Evolutionary conservation across 2,329 filamentous ascomycete genomes (phyloP).

Genomic region (Beauveria sp.): DNA sequence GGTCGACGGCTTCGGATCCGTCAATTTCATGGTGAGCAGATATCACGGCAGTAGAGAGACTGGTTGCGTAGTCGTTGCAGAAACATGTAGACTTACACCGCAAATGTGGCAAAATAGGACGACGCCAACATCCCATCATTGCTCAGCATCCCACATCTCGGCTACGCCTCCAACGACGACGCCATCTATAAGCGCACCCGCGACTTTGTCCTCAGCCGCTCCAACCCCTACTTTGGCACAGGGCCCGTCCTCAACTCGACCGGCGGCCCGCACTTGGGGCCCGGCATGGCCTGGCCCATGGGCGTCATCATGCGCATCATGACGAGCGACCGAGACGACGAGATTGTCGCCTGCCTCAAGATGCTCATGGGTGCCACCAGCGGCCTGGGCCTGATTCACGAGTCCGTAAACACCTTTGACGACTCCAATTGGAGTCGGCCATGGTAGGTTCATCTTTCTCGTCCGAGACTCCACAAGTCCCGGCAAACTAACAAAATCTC

Average conservation of each 20-base stretch:
- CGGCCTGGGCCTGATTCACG: slow-evolving; percentile 70
- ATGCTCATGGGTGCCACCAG: slow-evolving; percentile 62
- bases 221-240: slow-evolving; percentile 65
- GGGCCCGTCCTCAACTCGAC: slow-evolving; percentile 44
- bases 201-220: slow-evolving; percentile 61
- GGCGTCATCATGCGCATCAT: slow-evolving; percentile 70
- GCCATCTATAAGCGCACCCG: slow-evolving; percentile 65
- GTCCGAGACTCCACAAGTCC: background rate
- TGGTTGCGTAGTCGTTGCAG: too few relatives aligned
- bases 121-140: slow-evolving; percentile 57
- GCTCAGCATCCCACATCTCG: slow-evolving; percentile 53
- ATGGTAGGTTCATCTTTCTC: slow-evolving; percentile 25
- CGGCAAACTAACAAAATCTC: slow-evolving; percentile 18
- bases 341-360: slow-evolving; percentile 61
- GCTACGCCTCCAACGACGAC: slow-evolving; percentile 51
- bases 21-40: slow-evolving; percentile 43
- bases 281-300: slow-evolving; percentile 83
- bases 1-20: slow-evolving; percentile 59
- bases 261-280: slow-evolving; percentile 46
- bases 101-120: slow-evolving; percentile 28
- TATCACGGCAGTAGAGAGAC: too few relatives aligned
- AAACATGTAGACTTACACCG: background rate
- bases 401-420: slow-evolving; percentile 37
- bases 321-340: slow-evolving; percentile 66
- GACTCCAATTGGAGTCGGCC: slow-evolving; percentile 27